These are phyloP conservation scores for Lentinula edodes DNA, from an alignment of 768 basidiomycete species.

Conservation along the genomic window DNA sequence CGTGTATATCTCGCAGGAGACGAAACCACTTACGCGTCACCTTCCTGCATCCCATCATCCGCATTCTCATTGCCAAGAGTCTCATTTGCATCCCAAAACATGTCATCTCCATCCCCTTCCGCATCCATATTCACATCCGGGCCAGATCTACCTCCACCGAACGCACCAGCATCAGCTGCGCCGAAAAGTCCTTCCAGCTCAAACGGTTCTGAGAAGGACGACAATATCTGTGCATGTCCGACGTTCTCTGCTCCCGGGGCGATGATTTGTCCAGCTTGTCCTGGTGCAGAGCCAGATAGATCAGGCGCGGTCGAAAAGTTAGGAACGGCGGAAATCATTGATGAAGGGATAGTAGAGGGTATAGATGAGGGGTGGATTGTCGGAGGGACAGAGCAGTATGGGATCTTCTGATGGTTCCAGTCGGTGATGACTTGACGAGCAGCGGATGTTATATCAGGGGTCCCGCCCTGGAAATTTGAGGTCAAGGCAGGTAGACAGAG, in stretches of 20 bases:
- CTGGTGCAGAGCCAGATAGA: conserved; percentile 17
- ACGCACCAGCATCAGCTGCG: conserved; percentile 77
- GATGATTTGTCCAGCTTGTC: conserved; percentile 23
- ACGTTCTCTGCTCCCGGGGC: conserved; percentile 76
- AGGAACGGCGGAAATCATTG: not conserved
- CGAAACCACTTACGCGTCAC: conserved; percentile 18
- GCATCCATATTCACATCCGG: conserved; percentile 40
- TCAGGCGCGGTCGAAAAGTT: conserved; percentile 15
- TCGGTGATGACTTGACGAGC: conserved; percentile 81
- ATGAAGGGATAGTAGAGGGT: conserved; percentile 34
- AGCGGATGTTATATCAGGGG: conserved; percentile 79
- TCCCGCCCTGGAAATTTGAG: conserved; percentile 60
- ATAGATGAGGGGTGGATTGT: conserved; percentile 71
- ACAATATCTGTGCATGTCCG: conserved; percentile 76
- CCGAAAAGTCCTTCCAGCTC: conserved; percentile 76
- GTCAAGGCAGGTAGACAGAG: not conserved
- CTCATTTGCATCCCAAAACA: conserved; percentile 38
- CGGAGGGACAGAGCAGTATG: conserved; percentile 82
- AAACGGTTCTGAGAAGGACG: conserved; percentile 70
- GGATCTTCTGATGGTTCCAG: conserved; percentile 96
- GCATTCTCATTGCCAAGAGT: conserved; percentile 31
- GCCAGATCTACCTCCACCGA: conserved; percentile 32
- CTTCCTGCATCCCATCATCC: conserved; percentile 27
- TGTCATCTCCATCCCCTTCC: conserved; percentile 33
- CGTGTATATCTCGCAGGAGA: not conserved